Evolutionary conservation across 2,329 filamentous ascomycete genomes (phyloP).

Genomic region (Ascochyta koolunga): DNA sequence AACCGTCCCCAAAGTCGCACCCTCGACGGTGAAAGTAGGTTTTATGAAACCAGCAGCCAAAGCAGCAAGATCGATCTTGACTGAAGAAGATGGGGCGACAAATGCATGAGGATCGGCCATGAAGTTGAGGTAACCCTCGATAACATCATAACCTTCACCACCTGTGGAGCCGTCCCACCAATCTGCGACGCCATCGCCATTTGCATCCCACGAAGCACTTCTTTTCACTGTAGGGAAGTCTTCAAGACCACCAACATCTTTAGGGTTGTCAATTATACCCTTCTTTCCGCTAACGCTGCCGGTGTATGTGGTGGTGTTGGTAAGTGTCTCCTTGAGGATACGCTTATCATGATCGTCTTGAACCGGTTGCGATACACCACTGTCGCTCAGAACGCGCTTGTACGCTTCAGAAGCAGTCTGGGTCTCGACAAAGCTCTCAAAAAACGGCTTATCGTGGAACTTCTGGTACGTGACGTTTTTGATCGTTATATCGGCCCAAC

Average conservation of each 20-base stretch:
- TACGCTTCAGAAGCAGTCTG: slow-evolving; percentile 44
- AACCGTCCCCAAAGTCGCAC: slow-evolving; percentile 14
- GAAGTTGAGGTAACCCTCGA: slow-evolving; percentile 47
- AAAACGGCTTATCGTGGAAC: slow-evolving; percentile 39
- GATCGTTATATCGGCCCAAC: slow-evolving; percentile 40
- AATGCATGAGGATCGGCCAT: slow-evolving; percentile 46
- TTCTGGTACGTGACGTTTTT: slow-evolving; percentile 37
- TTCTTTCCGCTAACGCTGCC: slow-evolving; percentile 38
- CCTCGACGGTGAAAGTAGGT: slow-evolving; percentile 16
- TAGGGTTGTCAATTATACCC: slow-evolving; percentile 44
- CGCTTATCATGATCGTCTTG: slow-evolving; percentile 44
- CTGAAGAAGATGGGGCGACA: slow-evolving; percentile 29
- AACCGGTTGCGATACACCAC: slow-evolving; percentile 39
- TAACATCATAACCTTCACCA: slow-evolving; percentile 39
- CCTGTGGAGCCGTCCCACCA: slow-evolving; percentile 47
- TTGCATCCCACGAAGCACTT: slow-evolving; percentile 38
- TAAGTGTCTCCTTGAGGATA: slow-evolving; percentile 41
- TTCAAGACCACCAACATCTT: slow-evolving; percentile 45
- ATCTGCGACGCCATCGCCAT: slow-evolving; percentile 45
- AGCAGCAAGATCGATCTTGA: slow-evolving; percentile 32
- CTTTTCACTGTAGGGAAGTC: slow-evolving; percentile 37
- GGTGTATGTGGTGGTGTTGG: slow-evolving; percentile 37
- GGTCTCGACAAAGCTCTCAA: slow-evolving; percentile 38
- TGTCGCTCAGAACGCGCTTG: slow-evolving; percentile 45
- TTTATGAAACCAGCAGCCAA: slow-evolving; percentile 23